Evolutionary conservation across 2,329 filamentous ascomycete species (phyloP).

Genomic region (Cladosporium sp.): DNA sequence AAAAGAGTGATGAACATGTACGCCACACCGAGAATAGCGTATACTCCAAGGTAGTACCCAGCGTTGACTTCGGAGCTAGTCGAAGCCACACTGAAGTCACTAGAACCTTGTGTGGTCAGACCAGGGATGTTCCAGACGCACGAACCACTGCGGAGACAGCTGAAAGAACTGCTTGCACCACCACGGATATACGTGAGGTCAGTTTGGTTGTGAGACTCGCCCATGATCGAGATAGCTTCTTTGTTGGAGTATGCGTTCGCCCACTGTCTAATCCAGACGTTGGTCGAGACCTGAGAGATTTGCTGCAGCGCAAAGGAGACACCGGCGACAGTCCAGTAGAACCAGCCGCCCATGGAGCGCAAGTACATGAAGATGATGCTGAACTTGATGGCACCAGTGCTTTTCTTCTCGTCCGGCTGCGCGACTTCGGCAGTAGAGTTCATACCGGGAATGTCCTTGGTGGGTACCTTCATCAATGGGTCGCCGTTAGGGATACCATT

Average conservation of each 20-base stretch:
- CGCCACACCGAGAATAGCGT: conserved; percentile 73
- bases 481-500: conserved; percentile 43
- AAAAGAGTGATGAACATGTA: conserved; percentile 81
- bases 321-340: conserved; percentile 82
- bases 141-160: conserved; percentile 51
- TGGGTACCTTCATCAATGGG: conserved; percentile 49
- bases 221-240: conserved; percentile 40
- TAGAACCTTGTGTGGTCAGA: conserved; percentile 20
- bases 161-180: conserved; percentile 45
- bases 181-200: conserved; percentile 45
- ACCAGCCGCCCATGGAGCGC: conserved; percentile 89
- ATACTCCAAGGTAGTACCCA: conserved; percentile 78
- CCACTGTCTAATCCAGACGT: conserved; percentile 94
- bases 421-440: conserved; percentile 52
- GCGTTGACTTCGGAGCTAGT: conserved; percentile 65
- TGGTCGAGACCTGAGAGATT: conserved; percentile 80
- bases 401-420: conserved; percentile 67
- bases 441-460: conserved; percentile 40
- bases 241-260: conserved; percentile 75
- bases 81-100: conserved; percentile 2
- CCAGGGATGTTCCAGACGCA: conserved; percentile 49
- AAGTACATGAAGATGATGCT: conserved; percentile 84
- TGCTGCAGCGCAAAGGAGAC: conserved; percentile 80
- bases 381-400: conserved; percentile 83
- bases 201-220: conserved; percentile 36